A percentile compares a stretch with the other conserved stretches of the same genome.
Evolutionary conservation across 805 yeast species (phyloP).

Genomic region (Nakazawaea siamensis): DNA sequence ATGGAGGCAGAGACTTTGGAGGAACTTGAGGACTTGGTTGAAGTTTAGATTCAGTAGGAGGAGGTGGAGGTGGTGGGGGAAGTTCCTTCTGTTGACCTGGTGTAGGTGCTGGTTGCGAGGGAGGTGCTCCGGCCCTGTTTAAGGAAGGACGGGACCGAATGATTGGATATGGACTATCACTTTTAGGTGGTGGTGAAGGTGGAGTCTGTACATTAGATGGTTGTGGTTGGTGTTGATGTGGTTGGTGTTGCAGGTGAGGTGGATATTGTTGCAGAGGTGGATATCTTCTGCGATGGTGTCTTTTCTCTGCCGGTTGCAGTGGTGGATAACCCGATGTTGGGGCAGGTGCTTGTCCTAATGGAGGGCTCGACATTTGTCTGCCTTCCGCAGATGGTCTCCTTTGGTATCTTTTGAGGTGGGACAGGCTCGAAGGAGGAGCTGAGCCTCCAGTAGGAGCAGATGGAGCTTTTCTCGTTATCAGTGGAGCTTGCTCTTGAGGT

Average conservation of each 20-base stretch:
- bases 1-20: conserved; percentile 6
- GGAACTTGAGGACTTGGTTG: not conserved
- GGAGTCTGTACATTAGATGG: conserved; percentile 12
- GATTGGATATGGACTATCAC: too few relatives aligned
- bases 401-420: conserved; percentile 1
- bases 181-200: conserved; percentile 2
- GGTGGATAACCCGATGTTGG: too few relatives aligned
- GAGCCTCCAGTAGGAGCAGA: not conserved
- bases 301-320: not conserved
- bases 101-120: too few relatives aligned
- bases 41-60: not conserved
- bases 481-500: too few relatives aligned
- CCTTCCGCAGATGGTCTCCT: not conserved
- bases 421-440: not conserved
- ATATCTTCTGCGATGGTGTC: not conserved
- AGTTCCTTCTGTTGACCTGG: conserved; percentile 7
- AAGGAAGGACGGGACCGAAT: too few relatives aligned
- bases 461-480: too few relatives aligned
- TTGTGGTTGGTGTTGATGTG: conserved; percentile 8
- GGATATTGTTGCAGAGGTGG: conserved; percentile 2
- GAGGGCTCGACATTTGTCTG: not conserved
- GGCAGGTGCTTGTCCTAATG: too few relatives aligned
- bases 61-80: not conserved
- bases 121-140: too few relatives aligned
- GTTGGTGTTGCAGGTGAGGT: conserved; percentile 2